Base-by-base conservation (phyloP, 257 asterid genomes). In the Plantago ovata region DNA sequence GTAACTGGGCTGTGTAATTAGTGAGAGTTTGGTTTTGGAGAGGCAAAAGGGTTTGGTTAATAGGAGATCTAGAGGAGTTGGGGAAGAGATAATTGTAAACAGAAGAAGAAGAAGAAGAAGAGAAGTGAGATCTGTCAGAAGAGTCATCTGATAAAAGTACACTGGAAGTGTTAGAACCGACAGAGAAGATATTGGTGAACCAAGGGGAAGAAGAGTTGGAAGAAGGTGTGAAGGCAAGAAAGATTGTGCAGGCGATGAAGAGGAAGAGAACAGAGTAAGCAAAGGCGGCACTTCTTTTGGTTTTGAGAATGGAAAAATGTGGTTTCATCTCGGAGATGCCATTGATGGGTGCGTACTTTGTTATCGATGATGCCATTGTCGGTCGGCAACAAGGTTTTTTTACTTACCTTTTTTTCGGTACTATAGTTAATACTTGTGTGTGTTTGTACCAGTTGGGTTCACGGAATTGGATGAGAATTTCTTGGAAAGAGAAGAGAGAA, bases 221-320 rank as follows among this genome's bases (percentile, higher is more conserved):
- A 18, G 98, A 84, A 23, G 96, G 98, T 49, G 74, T 70, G 59
- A 90, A 87, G 16, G 94, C 96, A 22, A 91, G 53, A 40, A 87
- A 81, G 58, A 82, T 81, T 36, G 96, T 83, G 75, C 81, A 69
- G 42, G 81, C 87, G 49, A 84, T 69, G 76, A 88, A 84, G 50
- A 74, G 13, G 61, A 87, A 81, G 43, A 83, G 39, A 36, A 74
- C 79, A 0, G 59, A 79, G 64, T 81, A 84, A 0, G 82, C 88
- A 52, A 78, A 60, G 40, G 79, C 66, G 1, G 69, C 70, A 1
- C 75, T 75, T 66, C 67, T 72, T 58, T 69, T 78, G 38, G 85
- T 63, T 58, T 75, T 81, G 33, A 68, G 20, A 13, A 79, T 18
- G 6, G 83, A 57, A n/a, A 86, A 73, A 53, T 87, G 83, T 69